Conservation (phyloP, 352 stramenopile genomes). For the Globisporangium uncinulatum region DNA sequence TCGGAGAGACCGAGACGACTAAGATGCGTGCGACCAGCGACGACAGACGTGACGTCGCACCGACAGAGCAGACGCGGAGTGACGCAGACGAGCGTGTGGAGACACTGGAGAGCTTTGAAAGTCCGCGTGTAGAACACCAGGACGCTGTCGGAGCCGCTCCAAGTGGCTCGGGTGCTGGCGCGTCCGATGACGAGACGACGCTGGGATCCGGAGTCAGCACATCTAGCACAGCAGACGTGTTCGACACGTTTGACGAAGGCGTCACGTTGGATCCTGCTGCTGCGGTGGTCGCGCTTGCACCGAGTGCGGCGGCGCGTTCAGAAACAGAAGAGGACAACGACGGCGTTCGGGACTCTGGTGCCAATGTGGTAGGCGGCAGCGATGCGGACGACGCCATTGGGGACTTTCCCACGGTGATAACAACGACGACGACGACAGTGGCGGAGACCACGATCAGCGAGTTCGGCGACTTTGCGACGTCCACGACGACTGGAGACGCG, state of each 20-base stretch:
- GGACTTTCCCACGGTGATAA: background rate
- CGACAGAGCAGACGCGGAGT: background rate
- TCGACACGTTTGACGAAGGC: background rate
- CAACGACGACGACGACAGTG: conserved; percentile 3
- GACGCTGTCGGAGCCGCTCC: background rate
- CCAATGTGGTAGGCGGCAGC: too few species aligned
- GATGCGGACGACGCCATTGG: conserved; percentile 1
- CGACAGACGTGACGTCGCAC: background rate
- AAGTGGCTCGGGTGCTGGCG: too few species aligned
- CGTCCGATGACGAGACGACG: too few species aligned
- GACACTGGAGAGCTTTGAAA: too few species aligned
- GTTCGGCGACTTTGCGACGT: conserved; percentile 21
- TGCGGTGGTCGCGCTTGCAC: background rate
- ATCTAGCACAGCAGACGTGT: background rate
- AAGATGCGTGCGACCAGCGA: too few species aligned
- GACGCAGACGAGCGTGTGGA: background rate
- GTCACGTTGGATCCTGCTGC: background rate
- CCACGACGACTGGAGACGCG: background rate
- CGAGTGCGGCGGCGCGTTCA: background rate
- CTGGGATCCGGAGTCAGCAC: too few species aligned
- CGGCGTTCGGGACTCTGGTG: background rate
- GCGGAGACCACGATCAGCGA: too few species aligned
- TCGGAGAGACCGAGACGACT: background rate
- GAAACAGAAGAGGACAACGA: background rate
- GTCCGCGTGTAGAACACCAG: too few species aligned